Percentiles rank a stretch among this genome's conserved stretches.
Evolutionary conservation across 2,329 filamentous ascomycete genomes (phyloP).

Genomic region (Biscogniauxia marginata): DNA sequence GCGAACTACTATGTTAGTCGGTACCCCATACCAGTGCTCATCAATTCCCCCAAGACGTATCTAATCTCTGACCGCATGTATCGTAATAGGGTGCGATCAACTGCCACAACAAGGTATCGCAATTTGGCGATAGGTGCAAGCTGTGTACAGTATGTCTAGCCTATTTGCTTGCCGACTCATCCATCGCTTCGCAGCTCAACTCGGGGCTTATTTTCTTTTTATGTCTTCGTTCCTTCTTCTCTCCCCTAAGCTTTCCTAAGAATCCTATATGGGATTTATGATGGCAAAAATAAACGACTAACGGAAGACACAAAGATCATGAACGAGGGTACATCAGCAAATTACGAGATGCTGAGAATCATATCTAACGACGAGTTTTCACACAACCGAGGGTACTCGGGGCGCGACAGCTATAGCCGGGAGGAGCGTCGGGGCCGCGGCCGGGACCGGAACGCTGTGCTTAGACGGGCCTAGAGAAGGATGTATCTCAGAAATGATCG

Average conservation of each 20-base stretch:
- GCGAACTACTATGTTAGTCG: conserved; percentile 31
- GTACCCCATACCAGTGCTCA: background rate
- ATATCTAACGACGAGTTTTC: conserved; percentile 7
- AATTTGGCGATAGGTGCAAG: conserved; percentile 30
- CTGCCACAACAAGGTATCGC: conserved; percentile 30
- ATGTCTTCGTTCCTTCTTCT: no score
- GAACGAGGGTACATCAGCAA: conserved; percentile 27
- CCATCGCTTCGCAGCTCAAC: no score
- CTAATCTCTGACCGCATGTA: background rate
- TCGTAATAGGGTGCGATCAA: conserved; percentile 22
- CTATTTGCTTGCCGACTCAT: background rate
- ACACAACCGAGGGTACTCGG: conserved; percentile 10
- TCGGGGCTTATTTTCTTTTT: no score
- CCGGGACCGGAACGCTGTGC: background rate
- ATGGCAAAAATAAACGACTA: background rate
- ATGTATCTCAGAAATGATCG: background rate
- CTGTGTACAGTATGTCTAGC: conserved; percentile 26
- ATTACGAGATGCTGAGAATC: conserved; percentile 14
- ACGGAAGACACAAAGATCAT: conserved; percentile 14
- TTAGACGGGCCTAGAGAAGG: conserved; percentile 6
- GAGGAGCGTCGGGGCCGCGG: background rate
- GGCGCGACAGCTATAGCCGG: conserved; percentile 1
- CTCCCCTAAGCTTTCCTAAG: no score
- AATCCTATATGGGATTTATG: no score
- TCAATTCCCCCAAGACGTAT: background rate